These are phyloP conservation scores for Akanthomyces uredinophilus DNA, from an alignment of 2,329 filamentous ascomycete genomes.

Conservation along the genomic window DNA sequence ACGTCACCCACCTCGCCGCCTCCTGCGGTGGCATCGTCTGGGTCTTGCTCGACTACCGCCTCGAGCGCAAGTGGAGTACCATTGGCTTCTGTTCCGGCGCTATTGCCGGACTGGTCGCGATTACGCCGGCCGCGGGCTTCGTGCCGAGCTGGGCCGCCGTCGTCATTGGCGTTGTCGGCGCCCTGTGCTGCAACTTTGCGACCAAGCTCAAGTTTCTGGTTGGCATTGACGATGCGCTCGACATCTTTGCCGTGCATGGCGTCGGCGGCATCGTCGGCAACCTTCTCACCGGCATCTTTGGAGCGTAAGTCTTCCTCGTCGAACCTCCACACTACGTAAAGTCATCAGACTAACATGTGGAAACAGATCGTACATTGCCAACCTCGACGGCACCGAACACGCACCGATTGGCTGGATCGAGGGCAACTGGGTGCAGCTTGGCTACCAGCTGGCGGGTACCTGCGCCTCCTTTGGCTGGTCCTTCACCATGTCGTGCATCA, in stretches of 20 bases:
- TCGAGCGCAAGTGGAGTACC: slow-evolving; percentile 92
- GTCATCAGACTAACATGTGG: slow-evolving; percentile 17
- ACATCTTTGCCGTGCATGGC: slow-evolving; percentile 87
- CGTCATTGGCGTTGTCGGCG: slow-evolving; percentile 54
- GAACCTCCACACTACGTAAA: background rate
- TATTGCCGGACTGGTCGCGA: slow-evolving; percentile 82
- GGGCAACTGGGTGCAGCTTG: slow-evolving; percentile 65
- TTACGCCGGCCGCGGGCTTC: slow-evolving; percentile 78
- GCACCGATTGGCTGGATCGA: slow-evolving; percentile 65
- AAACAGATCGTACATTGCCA: slow-evolving; percentile 61
- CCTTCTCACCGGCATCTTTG: slow-evolving; percentile 72
- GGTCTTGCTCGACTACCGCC: slow-evolving; percentile 80
- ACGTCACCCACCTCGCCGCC: slow-evolving; percentile 83
- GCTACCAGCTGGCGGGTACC: slow-evolving; percentile 65
- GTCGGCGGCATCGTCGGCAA: slow-evolving; percentile 79
- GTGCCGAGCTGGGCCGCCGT: slow-evolving; percentile 62
- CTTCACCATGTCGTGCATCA: slow-evolving; percentile 62
- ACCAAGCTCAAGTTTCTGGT: slow-evolving; percentile 76
- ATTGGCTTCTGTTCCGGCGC: slow-evolving; percentile 89
- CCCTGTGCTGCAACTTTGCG: slow-evolving; percentile 72
- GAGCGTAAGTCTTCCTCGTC: slow-evolving; percentile 46
- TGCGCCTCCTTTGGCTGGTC: slow-evolving; percentile 60
- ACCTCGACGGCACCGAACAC: slow-evolving; percentile 61
- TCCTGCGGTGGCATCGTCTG: slow-evolving; percentile 76
- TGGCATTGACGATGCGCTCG: slow-evolving; percentile 79